Evolutionary conservation across 139 green algal genomes (phyloP).

Genomic region (Closterium sp.): DNA sequence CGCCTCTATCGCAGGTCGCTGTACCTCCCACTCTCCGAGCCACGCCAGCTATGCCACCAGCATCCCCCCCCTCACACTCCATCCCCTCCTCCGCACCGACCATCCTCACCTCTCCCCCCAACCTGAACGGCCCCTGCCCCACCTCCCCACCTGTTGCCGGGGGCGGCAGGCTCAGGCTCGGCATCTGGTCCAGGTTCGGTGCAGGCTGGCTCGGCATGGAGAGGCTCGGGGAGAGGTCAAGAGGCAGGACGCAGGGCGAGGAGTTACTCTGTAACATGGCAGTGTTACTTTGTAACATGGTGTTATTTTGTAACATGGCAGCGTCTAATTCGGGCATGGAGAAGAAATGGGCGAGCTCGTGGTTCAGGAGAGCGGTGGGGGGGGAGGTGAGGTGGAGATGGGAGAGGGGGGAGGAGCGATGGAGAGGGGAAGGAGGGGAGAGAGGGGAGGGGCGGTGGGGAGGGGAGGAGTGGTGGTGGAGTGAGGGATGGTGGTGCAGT

Average conservation of each 20-base stretch:
- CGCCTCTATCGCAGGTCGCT: too few species aligned
- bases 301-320: background rate
- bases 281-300: too few species aligned
- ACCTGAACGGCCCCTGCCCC: background rate
- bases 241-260: background rate
- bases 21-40: background rate
- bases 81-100: background rate
- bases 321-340: background rate
- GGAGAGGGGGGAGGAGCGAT: background rate
- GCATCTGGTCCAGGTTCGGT: background rate
- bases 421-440: background rate
- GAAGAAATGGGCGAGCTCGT: background rate
- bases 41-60: background rate
- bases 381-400: background rate
- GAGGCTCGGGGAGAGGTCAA: background rate
- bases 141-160: background rate
- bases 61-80: background rate
- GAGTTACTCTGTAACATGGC: background rate
- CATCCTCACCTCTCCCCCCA: background rate
- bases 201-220: background rate
- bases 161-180: background rate
- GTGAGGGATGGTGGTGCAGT: background rate
- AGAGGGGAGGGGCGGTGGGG: background rate
- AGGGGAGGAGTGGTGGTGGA: background rate
- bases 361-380: background rate